A percentile compares a stretch with the other conserved stretches of the same genome.
Evolutionary conservation across 805 yeast genomes (phyloP).

Genomic region (Candida succiphila): DNA sequence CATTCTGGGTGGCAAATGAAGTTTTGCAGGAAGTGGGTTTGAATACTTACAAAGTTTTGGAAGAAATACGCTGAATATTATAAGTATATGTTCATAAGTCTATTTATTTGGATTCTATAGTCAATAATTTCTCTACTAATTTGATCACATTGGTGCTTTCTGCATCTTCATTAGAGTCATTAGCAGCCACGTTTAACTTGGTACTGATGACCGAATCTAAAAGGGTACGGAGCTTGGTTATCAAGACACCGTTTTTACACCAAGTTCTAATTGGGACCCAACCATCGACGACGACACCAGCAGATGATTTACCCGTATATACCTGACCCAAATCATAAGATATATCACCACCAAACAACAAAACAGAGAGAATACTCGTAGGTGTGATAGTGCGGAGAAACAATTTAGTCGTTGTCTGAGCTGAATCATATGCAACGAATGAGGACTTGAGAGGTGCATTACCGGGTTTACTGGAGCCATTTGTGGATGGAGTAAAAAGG

Average conservation of each 20-base stretch:
- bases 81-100: background rate
- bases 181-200: constrained; percentile 43
- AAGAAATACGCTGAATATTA: constrained; percentile 15
- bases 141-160: too few relatives aligned
- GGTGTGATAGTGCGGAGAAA: constrained; percentile 77
- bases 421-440: constrained; percentile 53
- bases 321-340: constrained; percentile 41
- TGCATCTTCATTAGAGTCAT: too few relatives aligned
- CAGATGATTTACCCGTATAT: constrained; percentile 41
- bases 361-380: constrained; percentile 54
- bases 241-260: constrained; percentile 86
- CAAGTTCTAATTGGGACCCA: constrained; percentile 90
- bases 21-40: constrained; percentile 34
- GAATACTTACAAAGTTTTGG: constrained; percentile 31
- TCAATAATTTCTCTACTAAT: constrained; percentile 30
- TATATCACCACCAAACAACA: constrained; percentile 76
- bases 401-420: constrained; percentile 53
- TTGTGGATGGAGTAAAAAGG: constrained; percentile 28
- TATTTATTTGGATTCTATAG: constrained; percentile 6
- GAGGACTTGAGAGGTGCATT: constrained; percentile 28
- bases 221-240: constrained; percentile 56
- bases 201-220: constrained; percentile 60
- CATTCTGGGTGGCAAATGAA: constrained; percentile 56
- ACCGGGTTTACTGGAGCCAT: background rate
- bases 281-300: constrained; percentile 78